Evolutionary conservation across 495 filamentous ascomycete genomes (phyloP), one percentile per base, ranked within the genome.

Genomic region (Daldinia bambusicola): DNA sequence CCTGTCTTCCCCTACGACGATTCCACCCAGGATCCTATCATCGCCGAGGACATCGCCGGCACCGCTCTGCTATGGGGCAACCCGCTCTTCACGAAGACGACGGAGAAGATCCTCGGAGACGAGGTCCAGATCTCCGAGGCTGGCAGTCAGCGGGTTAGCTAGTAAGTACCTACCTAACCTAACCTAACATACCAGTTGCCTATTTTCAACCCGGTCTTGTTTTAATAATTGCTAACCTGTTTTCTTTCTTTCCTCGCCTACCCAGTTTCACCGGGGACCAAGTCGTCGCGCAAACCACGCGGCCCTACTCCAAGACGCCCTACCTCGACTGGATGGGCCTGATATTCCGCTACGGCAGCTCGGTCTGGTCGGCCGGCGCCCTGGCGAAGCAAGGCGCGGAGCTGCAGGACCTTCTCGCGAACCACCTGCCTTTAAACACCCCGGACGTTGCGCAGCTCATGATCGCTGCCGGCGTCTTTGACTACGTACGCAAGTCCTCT

Each of bases 1-100:
- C 50, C 18, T 1, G 67, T 77, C 45, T 73, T 67, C 16, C 70
- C 73, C 20, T 63, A 72, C 30, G 41, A 74, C 58, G 73, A 77
- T 26, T 59, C 18, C 4, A 48, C 26, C 6, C 72, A 74, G 40
- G 50, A 59, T 20, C 70, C 70, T 1, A 74, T 77, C 12, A 72
- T 30, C 26, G 75, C 75, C 31, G 75, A 77, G 40, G 75, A 77
- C 20, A 67, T 77, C 13, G 38, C 70, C 45, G 75, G 75, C 40
- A 57, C 40, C 4, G 75, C 73, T 5, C 52, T 77, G 10, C 7
- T 75, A 40, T 74, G 70, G 67, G 31, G 64, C 18, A 77, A 72
- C 38, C 57, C 64, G 4, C 67, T 75, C 20, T 77, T 75, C 31
- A 70, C 73, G 9, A 74, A 41, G 30, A 43, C 69, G 14, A 71